A percentile compares a stretch with the other conserved stretches of the same genome.
phyloP scores from a whole-genome alignment of 495 filamentous ascomycete genomes.

The Niebla homalea region DNA sequence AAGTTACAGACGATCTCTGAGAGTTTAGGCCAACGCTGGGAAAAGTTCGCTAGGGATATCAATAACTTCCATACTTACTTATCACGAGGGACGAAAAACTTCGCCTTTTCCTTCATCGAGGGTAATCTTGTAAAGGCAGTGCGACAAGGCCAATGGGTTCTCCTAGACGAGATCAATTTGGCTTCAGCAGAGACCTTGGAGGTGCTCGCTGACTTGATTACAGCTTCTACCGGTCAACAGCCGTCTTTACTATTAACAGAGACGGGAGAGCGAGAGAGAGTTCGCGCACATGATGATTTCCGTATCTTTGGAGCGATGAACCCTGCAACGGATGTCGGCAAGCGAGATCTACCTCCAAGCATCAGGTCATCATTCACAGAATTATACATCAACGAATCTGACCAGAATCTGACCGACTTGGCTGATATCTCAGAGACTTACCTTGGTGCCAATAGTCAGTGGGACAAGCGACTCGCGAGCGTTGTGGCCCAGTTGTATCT shows the following conservation, averaged over 20 bases:
- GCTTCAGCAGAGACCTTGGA: slow-evolving; percentile 90
- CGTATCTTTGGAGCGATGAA: slow-evolving; percentile 99
- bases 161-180: slow-evolving; percentile 96
- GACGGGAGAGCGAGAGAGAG: slow-evolving; percentile 76
- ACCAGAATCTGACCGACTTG: slow-evolving; percentile 70
- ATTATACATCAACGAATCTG: slow-evolving; percentile 79
- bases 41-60: slow-evolving; percentile 61
- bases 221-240: slow-evolving; percentile 45
- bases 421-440: slow-evolving; percentile 76
- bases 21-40: slow-evolving; percentile 62
- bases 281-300: slow-evolving; percentile 84
- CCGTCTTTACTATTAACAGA: slow-evolving; percentile 84
- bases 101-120: slow-evolving; percentile 92
- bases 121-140: slow-evolving; percentile 86
- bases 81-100: slow-evolving; percentile 60
- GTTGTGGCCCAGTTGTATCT: slow-evolving; percentile 79
- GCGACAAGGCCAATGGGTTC: slow-evolving; percentile 90
- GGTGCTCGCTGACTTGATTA: slow-evolving; percentile 75
- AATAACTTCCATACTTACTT: slow-evolving; percentile 71
- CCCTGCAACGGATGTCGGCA: slow-evolving; percentile 92
- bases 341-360: slow-evolving; percentile 78
- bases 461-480: slow-evolving; percentile 50
- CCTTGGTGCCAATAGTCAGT: slow-evolving; percentile 51
- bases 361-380: slow-evolving; percentile 84
- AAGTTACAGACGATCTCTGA: slow-evolving; percentile 60